A percentile compares a stretch with the other conserved stretches of the same genome.
These are phyloP conservation scores for Chrysoporthe deuterocubensis DNA, from an alignment of 2,329 filamentous ascomycete genomes.

Conservation along the genomic window DNA sequence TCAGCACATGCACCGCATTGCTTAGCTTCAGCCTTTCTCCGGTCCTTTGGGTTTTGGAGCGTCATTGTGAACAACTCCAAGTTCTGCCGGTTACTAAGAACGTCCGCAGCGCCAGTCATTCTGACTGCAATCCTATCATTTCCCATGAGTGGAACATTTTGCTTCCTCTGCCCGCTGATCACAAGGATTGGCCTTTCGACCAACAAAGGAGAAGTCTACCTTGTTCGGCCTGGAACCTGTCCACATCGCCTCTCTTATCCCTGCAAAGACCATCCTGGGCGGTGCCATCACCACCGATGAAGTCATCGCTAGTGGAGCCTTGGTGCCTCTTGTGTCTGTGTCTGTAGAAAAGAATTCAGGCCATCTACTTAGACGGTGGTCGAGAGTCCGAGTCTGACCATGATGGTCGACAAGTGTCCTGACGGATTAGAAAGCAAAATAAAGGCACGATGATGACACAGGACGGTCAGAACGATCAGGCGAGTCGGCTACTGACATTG, in stretches of 20 bases:
- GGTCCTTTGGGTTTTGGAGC: slow-evolving; percentile 16
- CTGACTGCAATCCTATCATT: slow-evolving; percentile 3
- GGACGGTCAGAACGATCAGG: not conserved
- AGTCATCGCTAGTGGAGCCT: not conserved
- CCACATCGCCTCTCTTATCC: no score
- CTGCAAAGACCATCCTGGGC: not conserved
- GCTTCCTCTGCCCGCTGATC: slow-evolving; percentile 13
- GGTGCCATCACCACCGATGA: not conserved
- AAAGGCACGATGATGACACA: not conserved
- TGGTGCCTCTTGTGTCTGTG: not conserved
- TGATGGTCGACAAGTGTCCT: not conserved
- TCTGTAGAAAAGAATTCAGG: not conserved
- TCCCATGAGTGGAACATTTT: not conserved
- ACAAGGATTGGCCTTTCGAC: slow-evolving; percentile 16
- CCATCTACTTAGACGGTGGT: not conserved
- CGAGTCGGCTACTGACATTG: not conserved
- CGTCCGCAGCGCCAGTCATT: slow-evolving; percentile 4
- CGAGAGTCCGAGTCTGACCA: not conserved
- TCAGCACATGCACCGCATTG: slow-evolving; percentile 4
- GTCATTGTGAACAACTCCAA: slow-evolving; percentile 17
- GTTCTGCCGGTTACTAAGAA: not conserved
- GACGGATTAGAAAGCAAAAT: not conserved
- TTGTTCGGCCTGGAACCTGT: no score
- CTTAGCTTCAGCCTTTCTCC: slow-evolving; percentile 9
- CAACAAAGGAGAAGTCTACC: not conserved